A percentile compares a stretch with the other conserved stretches of the same genome.
Conservation (phyloP, 2,329 filamentous ascomycete species). For the Aspergillus fumigatus region DNA sequence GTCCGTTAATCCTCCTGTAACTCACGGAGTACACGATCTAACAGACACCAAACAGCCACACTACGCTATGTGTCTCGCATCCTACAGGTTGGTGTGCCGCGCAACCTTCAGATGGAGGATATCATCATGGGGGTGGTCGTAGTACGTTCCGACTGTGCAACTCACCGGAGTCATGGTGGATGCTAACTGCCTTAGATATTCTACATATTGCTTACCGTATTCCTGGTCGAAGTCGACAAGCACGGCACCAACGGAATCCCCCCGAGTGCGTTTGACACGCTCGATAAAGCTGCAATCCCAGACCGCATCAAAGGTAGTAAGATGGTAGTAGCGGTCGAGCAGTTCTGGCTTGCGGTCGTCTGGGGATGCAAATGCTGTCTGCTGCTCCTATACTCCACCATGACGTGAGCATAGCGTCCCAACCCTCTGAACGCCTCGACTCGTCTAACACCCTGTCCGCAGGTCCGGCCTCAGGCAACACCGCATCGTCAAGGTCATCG, state of each 20-base stretch:
- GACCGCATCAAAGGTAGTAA: slow-evolving; percentile 50
- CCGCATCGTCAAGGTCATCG: slow-evolving; percentile 40
- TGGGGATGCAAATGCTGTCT: slow-evolving; percentile 54
- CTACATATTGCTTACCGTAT: slow-evolving; percentile 43
- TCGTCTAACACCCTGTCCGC: slow-evolving; percentile 2
- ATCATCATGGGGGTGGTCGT: slow-evolving; percentile 5
- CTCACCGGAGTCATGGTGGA: neutral
- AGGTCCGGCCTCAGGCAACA: slow-evolving; percentile 27
- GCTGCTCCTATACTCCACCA: slow-evolving; percentile 49
- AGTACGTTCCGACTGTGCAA: neutral
- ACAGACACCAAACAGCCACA: neutral
- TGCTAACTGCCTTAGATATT: slow-evolving; percentile 13
- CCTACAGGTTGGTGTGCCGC: slow-evolving; percentile 5
- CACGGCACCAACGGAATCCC: slow-evolving; percentile 46
- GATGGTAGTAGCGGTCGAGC: slow-evolving; percentile 51
- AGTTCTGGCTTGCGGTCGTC: slow-evolving; percentile 48
- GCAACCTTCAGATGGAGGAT: slow-evolving; percentile 10
- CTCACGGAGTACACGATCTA: neutral
- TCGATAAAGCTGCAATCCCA: slow-evolving; percentile 43
- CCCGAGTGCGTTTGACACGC: slow-evolving; percentile 33
- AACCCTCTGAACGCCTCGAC: neutral
- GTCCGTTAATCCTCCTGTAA: slow-evolving; percentile 1
- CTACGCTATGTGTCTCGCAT: slow-evolving; percentile 10
- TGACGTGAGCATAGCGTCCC: slow-evolving; percentile 44
- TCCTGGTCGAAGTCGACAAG: slow-evolving; percentile 40